A percentile compares a stretch with the other conserved stretches of the same genome.
Conservation (phyloP, 768 basidiomycete genomes). For the Rubroboletus pulcherrimus region DNA sequence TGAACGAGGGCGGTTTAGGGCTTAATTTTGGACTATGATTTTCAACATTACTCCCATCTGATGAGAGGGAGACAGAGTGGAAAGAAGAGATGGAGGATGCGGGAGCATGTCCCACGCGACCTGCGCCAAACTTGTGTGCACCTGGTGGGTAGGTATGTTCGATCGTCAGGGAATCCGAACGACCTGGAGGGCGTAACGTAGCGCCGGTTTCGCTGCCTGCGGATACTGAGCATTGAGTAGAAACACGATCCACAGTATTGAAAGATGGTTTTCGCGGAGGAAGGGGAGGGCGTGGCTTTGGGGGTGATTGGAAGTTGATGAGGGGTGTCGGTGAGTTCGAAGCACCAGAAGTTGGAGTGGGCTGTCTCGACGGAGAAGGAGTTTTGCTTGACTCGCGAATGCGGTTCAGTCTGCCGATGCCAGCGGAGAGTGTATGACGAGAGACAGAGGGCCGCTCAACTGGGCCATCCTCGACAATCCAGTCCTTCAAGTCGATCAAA, state of each 20-base stretch:
- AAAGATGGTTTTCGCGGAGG: slow-evolving; percentile 65
- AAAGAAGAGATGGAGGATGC: slow-evolving; percentile 79
- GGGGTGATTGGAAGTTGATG: slow-evolving; percentile 54
- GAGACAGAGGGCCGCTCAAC: slow-evolving; percentile 17
- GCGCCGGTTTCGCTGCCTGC: slow-evolving; percentile 12
- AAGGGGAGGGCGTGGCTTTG: slow-evolving; percentile 51
- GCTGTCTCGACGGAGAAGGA: slow-evolving; percentile 17
- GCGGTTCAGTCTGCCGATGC: slow-evolving; percentile 14
- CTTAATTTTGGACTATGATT: slow-evolving; percentile 2
- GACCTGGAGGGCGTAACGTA: slow-evolving; percentile 30
- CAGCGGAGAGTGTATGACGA: slow-evolving; percentile 9
- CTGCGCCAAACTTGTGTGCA: slow-evolving; percentile 33
- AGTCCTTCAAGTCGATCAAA: slow-evolving; percentile 68
- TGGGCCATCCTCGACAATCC: slow-evolving; percentile 64
- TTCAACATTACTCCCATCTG: slow-evolving; percentile 42
- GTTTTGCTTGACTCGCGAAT: slow-evolving; percentile 24
- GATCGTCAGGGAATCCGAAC: slow-evolving; percentile 49
- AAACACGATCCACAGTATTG: slow-evolving; percentile 40
- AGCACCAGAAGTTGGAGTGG: background rate
- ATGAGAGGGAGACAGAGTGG: slow-evolving; percentile 78
- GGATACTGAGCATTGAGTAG: slow-evolving; percentile 27
- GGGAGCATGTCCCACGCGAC: slow-evolving; percentile 46
- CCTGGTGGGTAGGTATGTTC: slow-evolving; percentile 55
- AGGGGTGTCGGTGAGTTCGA: slow-evolving; percentile 37
- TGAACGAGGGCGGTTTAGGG: slow-evolving; percentile 43